phyloP scores from a whole-genome alignment of 805 yeast genomes.

The Candida ipomoeae region DNA sequence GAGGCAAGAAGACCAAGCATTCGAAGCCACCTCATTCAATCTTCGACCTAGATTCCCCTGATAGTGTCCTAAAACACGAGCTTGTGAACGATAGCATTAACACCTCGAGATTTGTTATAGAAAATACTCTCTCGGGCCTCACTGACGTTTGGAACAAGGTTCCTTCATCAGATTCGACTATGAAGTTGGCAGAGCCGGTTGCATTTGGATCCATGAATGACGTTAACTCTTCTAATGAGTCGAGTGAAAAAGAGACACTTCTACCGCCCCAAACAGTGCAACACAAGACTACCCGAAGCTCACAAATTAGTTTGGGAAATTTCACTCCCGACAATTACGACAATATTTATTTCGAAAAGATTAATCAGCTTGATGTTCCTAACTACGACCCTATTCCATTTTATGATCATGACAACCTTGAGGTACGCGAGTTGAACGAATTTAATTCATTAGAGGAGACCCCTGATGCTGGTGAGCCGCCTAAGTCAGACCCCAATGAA shows the following conservation, averaged over 20 bases:
- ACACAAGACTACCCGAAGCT: conserved; percentile 5
- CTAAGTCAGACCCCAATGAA: conserved; percentile 5
- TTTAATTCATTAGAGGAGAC: not conserved
- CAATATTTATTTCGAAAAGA: conserved; percentile 10
- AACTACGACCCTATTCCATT: conserved; percentile 14
- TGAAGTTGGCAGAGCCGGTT: conserved; percentile 16
- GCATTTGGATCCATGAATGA: conserved; percentile 13
- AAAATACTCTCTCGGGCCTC: conserved; percentile 17
- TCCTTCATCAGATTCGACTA: not conserved
- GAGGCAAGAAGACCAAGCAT: conserved; percentile 5
- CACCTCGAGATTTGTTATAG: conserved; percentile 16
- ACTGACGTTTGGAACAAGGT: conserved; percentile 7
- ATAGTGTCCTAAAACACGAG: conserved; percentile 1
- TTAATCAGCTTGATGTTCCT: conserved; percentile 13
- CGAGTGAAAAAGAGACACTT: conserved; percentile 12
- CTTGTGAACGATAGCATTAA: conserved; percentile 5
- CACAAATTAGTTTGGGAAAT: conserved; percentile 7
- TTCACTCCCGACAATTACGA: conserved; percentile 7
- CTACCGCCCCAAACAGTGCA: not conserved
- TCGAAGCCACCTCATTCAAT: conserved; percentile 3
- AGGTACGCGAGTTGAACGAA: not conserved
- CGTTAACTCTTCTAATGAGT: conserved; percentile 10
- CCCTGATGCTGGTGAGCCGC: not conserved
- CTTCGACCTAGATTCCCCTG: conserved; percentile 9
- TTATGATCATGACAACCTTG: conserved; percentile 5